Base-by-base conservation (phyloP, 164 flowering plant species). In the Euptelea pleiosperma region DNA sequence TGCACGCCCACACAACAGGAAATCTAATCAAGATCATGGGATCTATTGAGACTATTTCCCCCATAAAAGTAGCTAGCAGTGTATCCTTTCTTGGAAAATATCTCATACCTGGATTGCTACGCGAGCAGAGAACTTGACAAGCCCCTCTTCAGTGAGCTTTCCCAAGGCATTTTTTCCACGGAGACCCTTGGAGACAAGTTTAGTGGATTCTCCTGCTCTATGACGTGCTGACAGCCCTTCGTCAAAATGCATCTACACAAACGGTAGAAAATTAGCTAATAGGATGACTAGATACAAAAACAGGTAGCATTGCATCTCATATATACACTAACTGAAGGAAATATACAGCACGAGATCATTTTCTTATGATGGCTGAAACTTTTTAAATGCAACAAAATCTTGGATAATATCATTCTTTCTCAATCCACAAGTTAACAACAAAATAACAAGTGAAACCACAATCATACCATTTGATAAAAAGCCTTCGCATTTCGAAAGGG, bases 111-210 rank as follows among this genome's bases (percentile, higher is more conserved):
- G 99, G 43, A 90, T 81, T 37, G 89, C 73, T 19, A 87, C 86
- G 49, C 98, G 79, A 50, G 96, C 85, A 67, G 96, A 86, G 43
- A 91, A 82, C 64, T 86, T 94, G 40, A 91, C 81, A 62, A 94
- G 86, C 22, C 85, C 99, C 71, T 91, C 97, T 71, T 91, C 97
- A 57, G 84, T 75, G n/a, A 93, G 95, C 73, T 93, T 93, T 65
- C 83, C 94, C 51, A 86, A 82, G 33, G 97, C 99, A 71, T 77
- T 83, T 77, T 81, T 90, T 52, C 93, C 97, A 53, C 99, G 86
- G 26, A 73, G 50, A 21, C 90, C 87, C 79, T 86, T 94, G 21
- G 88, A 67, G 22, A 84, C 78, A 64, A 82, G 73, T 72, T 85
- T 91, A 29, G 91, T 80, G 31, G 86, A 62, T 37, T 91, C 93